These are phyloP conservation scores for Teunomyces pallodes DNA, from an alignment of 805 yeast genomes.

Conservation along the genomic window DNA sequence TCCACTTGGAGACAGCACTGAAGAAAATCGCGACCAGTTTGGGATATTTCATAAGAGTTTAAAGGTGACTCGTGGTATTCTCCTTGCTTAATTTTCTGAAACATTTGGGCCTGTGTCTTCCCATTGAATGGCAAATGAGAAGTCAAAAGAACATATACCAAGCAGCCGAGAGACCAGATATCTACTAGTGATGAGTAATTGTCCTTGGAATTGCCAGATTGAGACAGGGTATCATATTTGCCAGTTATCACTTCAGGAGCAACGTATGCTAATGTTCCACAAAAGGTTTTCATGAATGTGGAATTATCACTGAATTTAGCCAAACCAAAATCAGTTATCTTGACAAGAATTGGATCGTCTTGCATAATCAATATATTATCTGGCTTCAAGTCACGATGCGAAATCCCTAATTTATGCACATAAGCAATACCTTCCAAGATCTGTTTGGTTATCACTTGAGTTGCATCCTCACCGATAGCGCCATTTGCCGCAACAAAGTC, in stretches of 20 bases:
- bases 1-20: slow-evolving; percentile 70
- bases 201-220: slow-evolving; percentile 21
- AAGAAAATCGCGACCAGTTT: slow-evolving; percentile 70
- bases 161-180: slow-evolving; percentile 97
- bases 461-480: slow-evolving; percentile 86
- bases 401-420: slow-evolving; percentile 85
- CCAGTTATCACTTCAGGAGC: slow-evolving; percentile 89
- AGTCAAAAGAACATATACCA: slow-evolving; percentile 86
- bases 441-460: slow-evolving; percentile 82
- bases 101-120: slow-evolving; percentile 80
- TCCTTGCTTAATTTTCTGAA: slow-evolving; percentile 72
- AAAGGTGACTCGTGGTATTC: slow-evolving; percentile 77
- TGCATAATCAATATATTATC: slow-evolving; percentile 89
- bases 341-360: slow-evolving; percentile 88
- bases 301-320: slow-evolving; percentile 87
- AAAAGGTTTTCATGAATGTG: slow-evolving; percentile 89
- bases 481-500: slow-evolving; percentile 94
- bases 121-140: slow-evolving; percentile 96
- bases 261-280: slow-evolving; percentile 95
- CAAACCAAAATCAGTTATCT: slow-evolving; percentile 93
- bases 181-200: slow-evolving; percentile 85
- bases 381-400: slow-evolving; percentile 96
- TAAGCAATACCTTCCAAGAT: slow-evolving; percentile 79
- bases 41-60: slow-evolving; percentile 61
- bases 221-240: slow-evolving; percentile 41